Base-by-base conservation (phyloP, 768 basidiomycete genomes). In the Lactarius sanguifluus region DNA sequence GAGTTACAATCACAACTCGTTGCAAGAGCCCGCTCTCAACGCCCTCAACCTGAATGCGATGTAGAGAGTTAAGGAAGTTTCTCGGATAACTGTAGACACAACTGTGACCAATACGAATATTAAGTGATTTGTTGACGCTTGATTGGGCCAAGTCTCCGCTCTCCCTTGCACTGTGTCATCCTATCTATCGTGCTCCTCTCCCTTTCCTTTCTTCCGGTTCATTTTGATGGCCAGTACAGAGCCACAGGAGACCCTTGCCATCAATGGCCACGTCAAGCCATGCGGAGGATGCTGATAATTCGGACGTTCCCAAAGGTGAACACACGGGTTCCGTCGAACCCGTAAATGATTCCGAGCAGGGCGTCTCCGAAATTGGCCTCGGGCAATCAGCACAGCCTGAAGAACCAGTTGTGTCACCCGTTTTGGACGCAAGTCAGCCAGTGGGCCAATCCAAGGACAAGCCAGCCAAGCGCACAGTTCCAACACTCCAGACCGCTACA, bases 1-100 rank as follows among this genome's bases (percentile, higher is more conserved):
- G 30, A 84, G 90, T 32, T 96, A 97, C 76, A 93, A 94, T 71
- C 94, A 96, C 77, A 80, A 81, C 69, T 86, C 84, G 32, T 80
- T 95, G 25, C 82, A 82, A 25, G 94, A 96, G 76, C 92, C 94
- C 8, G 85, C 85, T 16, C 76, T 93, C 71, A 85, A 89, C 68
- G 90, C 84, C 5, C 77, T 94, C 70, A 94, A 94, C 73, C 70
- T 92, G 74, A 76, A 70, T 52, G 68, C 70, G 20, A 57, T 64
- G 59, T 67, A 64, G 50, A 41, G 32, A 28, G 25, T 20, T 4
- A 25, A 52, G 5, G 12, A 52, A 23, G 23, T 41, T 41, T 41
- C 7, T 41, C 41, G 41, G 23, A 50, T 50, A 50, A 50, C 12
- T 52, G 50, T 52, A 52, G 23, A 30, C 28, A 30, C 28, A 2